Conservation (phyloP, 129 eudicot genomes). For the Deinandra increscens region DNA sequence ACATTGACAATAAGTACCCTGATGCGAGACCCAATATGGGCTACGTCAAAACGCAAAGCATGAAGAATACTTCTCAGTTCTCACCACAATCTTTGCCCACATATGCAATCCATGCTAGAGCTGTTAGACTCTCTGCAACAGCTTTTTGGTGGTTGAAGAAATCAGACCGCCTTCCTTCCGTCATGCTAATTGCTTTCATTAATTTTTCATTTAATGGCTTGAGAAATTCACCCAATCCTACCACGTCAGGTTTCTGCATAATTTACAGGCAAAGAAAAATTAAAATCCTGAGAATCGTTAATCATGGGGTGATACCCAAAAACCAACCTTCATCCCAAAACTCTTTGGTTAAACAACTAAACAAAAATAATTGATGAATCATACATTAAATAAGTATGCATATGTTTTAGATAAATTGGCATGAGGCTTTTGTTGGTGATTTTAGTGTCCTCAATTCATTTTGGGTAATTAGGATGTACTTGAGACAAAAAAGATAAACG, state of each 20-base stretch:
- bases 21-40: conserved; percentile 11
- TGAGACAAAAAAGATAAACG: no score
- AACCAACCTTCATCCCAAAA: conserved; percentile 9
- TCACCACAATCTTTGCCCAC: conserved; percentile 85
- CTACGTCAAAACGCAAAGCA: not conserved
- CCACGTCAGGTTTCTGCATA: conserved; percentile 87
- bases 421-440: no score
- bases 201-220: conserved; percentile 84
- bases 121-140: conserved; percentile 76
- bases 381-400: not conserved
- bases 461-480: no score
- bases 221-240: conserved; percentile 82
- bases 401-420: not conserved
- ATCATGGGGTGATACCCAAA: not conserved
- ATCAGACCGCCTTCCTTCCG: conserved; percentile 87
- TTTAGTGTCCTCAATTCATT: no score
- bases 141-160: conserved; percentile 75
- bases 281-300: conserved; percentile 22
- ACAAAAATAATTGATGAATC: no score
- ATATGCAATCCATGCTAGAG: conserved; percentile 94
- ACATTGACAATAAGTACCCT: conserved; percentile 19
- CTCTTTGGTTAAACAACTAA: conserved; percentile 5
- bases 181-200: conserved; percentile 65
- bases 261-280: not conserved
- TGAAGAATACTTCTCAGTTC: conserved; percentile 19